A percentile compares a stretch with the other conserved stretches of the same genome.
These are phyloP conservation scores for Tylopilus sp. DNA, from an alignment of 1,284 basidiomycete genomes.

Conservation along the genomic window DNA sequence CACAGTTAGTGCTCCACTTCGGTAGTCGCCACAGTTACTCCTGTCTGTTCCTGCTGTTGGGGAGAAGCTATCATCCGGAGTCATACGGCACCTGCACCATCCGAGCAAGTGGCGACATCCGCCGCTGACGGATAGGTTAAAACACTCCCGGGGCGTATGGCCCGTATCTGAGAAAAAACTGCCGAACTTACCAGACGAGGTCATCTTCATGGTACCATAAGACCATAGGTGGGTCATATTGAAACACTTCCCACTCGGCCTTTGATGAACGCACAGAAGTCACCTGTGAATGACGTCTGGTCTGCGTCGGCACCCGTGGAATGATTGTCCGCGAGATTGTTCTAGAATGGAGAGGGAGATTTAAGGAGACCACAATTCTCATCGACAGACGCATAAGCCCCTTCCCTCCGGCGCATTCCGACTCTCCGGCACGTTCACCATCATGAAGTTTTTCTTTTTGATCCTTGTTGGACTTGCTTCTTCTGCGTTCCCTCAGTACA, in stretches of 20 bases:
- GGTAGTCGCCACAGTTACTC: background rate
- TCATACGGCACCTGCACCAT: no score
- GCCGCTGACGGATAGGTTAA: background rate
- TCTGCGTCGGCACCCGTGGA: no score
- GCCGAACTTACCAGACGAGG: no score
- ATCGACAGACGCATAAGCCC: background rate
- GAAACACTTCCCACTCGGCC: no score
- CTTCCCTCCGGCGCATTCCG: background rate
- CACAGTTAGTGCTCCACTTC: background rate
- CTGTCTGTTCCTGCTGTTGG: background rate
- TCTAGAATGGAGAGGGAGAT: background rate
- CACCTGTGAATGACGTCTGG: no score
- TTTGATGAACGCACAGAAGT: no score
- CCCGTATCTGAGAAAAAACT: no score
- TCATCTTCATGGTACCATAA: no score
- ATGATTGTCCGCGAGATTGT: background rate
- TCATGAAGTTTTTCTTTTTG: conserved; percentile 15
- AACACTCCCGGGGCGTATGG: no score
- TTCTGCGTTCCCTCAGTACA: conserved; percentile 10
- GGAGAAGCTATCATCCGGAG: background rate
- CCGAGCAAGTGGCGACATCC: no score
- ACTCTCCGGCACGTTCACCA: background rate
- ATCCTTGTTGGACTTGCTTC: background rate
- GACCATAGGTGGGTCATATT: no score
- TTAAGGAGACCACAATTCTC: background rate